These are phyloP conservation scores for Fusarium sambucinum DNA, from an alignment of 2,329 filamentous ascomycete species.

Conservation along the genomic window DNA sequence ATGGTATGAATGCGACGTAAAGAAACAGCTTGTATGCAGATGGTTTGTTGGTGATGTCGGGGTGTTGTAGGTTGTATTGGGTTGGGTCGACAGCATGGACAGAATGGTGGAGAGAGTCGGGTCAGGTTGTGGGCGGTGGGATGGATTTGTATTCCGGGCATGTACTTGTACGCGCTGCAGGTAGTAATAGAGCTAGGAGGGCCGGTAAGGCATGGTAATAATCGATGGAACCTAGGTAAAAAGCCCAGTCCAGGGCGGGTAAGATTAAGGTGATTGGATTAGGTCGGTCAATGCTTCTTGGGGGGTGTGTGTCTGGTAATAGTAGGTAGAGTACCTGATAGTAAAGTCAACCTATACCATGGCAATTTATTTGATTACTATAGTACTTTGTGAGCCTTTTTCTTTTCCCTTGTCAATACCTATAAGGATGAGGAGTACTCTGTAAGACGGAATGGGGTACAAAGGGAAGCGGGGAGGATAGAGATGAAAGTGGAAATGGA, in stretches of 20 bases:
- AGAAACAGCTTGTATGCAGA: slow-evolving; percentile 26
- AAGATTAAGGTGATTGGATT: slow-evolving; percentile 28
- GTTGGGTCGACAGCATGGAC: slow-evolving; percentile 16
- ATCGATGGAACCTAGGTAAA: not conserved
- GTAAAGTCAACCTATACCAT: slow-evolving; percentile 5
- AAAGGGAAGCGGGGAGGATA: not conserved
- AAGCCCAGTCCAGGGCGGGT: slow-evolving; percentile 20
- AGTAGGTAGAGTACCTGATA: slow-evolving; percentile 27
- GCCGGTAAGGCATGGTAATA: slow-evolving; percentile 9
- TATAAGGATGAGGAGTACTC: not conserved
- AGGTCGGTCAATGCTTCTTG: slow-evolving; percentile 17
- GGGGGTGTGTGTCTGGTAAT: not conserved
- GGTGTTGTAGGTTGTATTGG: slow-evolving; percentile 3
- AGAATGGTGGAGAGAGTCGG: slow-evolving; percentile 40
- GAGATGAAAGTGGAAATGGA: not conserved
- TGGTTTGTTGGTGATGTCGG: slow-evolving; percentile 1
- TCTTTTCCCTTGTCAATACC: not conserved
- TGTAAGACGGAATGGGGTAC: not conserved
- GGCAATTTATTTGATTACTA: slow-evolving; percentile 25
- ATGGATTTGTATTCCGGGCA: slow-evolving; percentile 8
- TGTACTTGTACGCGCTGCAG: slow-evolving; percentile 1
- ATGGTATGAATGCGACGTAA: slow-evolving; percentile 35
- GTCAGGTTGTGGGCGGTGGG: slow-evolving; percentile 26
- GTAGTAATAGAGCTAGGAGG: not conserved
- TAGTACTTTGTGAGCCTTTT: not conserved